Conservation (phyloP, 2,329 filamentous ascomycete species). For the Aureobasidium lini region DNA sequence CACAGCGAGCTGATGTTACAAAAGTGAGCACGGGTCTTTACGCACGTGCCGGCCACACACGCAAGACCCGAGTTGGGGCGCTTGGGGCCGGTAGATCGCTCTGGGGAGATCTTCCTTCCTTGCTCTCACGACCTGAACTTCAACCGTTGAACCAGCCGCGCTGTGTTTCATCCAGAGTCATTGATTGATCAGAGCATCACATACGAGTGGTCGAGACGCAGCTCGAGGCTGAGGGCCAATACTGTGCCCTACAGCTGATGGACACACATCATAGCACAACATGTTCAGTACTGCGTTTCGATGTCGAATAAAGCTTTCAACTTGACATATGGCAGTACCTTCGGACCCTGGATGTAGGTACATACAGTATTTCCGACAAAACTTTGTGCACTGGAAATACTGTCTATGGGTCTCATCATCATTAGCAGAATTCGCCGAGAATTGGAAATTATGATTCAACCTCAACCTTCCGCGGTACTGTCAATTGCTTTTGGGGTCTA, state of each 20-base stretch:
- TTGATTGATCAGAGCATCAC: background rate
- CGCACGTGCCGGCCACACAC: background rate
- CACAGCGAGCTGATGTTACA: background rate
- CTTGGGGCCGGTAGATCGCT: background rate
- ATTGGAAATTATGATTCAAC: background rate
- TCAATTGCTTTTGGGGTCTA: background rate
- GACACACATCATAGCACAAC: background rate
- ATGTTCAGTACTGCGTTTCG: too few species aligned
- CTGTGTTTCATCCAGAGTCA: constrained; percentile 1
- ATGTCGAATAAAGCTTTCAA: too few species aligned
- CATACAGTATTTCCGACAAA: background rate
- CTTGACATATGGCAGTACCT: too few species aligned
- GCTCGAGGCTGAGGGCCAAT: background rate
- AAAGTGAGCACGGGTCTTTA: background rate
- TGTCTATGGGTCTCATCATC: background rate
- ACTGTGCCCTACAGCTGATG: background rate
- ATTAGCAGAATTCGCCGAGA: background rate
- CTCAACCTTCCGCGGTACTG: background rate
- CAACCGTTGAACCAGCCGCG: background rate
- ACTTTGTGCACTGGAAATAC: too few species aligned
- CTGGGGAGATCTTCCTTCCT: background rate
- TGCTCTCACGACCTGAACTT: background rate
- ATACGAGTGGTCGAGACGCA: background rate
- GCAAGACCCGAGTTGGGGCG: background rate
- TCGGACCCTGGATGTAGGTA: too few species aligned